Evolutionary conservation across 1,284 basidiomycete species (phyloP).

Genomic region (Moniliella sp.): DNA sequence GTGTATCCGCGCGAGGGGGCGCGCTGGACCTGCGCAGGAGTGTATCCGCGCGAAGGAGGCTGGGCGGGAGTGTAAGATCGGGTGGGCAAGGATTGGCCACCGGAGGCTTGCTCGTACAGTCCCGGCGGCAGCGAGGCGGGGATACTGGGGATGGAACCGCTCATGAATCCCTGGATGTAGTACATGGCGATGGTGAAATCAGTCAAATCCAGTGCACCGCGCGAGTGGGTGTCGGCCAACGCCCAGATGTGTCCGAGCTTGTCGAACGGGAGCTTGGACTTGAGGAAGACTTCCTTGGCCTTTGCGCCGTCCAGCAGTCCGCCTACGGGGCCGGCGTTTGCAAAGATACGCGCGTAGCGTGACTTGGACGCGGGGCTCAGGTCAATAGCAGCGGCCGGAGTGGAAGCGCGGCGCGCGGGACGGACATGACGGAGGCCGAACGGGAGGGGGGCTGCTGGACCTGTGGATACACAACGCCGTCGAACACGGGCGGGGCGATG

Average conservation of each 20-base stretch:
- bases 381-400: slow-evolving; percentile 11
- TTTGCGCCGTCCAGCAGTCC: slow-evolving; percentile 44
- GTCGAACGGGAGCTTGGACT: slow-evolving; percentile 69
- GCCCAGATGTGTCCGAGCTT: slow-evolving; percentile 86
- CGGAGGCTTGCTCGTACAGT: slow-evolving; percentile 54
- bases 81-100: too few relatives aligned
- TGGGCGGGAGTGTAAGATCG: too few relatives aligned
- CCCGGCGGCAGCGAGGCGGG: slow-evolving; percentile 63
- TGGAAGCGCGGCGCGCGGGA: background rate
- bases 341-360: slow-evolving; percentile 32
- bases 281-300: slow-evolving; percentile 75
- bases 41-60: too few relatives aligned
- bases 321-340: slow-evolving; percentile 19
- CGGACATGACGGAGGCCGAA: too few relatives aligned
- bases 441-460: too few relatives aligned
- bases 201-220: slow-evolving; percentile 65
- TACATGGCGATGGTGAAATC: slow-evolving; percentile 90
- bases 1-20: too few relatives aligned
- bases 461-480: background rate
- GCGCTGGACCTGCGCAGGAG: too few relatives aligned
- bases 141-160: slow-evolving; percentile 48
- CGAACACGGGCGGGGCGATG: background rate
- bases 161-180: slow-evolving; percentile 72
- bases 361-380: slow-evolving; percentile 26
- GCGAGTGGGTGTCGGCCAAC: slow-evolving; percentile 80